A percentile compares a stretch with the other conserved stretches of the same genome.
phyloP scores from a whole-genome alignment of 75 land plant genomes.

The Selaginella tamariscina region DNA sequence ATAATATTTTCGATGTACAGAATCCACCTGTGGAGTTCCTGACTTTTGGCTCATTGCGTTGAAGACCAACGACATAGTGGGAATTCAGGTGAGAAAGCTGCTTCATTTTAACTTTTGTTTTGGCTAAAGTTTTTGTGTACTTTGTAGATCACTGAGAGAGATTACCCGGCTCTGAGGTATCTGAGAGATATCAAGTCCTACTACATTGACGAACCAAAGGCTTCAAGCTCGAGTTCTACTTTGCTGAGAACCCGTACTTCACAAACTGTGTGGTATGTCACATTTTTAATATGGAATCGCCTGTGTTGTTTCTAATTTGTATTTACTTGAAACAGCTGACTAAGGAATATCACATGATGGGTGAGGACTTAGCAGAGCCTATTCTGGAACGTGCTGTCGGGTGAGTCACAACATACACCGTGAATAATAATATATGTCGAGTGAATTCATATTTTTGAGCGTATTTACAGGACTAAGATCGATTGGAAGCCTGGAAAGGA shows the following conservation, averaged over 20 bases:
- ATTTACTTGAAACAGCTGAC: neutral
- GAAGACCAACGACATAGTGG: neutral
- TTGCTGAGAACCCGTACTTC: neutral
- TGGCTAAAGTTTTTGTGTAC: too few species aligned
- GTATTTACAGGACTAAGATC: slow-evolving; percentile 5
- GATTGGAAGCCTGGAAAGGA: slow-evolving; percentile 6
- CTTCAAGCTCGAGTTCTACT: neutral
- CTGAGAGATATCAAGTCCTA: neutral
- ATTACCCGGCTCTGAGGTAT: neutral
- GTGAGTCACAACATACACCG: neutral
- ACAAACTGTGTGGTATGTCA: neutral
- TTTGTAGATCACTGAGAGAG: neutral
- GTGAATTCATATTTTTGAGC: neutral
- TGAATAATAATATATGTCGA: neutral
- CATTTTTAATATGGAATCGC: neutral
- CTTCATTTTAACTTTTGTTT: too few species aligned
- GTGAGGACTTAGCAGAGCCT: neutral
- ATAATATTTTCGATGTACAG: neutral
- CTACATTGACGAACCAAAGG: neutral
- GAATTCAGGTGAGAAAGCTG: neutral
- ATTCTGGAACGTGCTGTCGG: slow-evolving; percentile 9
- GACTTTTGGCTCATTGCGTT: neutral
- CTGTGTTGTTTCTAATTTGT: neutral
- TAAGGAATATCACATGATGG: neutral
- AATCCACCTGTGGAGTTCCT: neutral